Evolutionary conservation across 2,329 filamentous ascomycete species (phyloP).

Genomic region (Endothia cerciana): DNA sequence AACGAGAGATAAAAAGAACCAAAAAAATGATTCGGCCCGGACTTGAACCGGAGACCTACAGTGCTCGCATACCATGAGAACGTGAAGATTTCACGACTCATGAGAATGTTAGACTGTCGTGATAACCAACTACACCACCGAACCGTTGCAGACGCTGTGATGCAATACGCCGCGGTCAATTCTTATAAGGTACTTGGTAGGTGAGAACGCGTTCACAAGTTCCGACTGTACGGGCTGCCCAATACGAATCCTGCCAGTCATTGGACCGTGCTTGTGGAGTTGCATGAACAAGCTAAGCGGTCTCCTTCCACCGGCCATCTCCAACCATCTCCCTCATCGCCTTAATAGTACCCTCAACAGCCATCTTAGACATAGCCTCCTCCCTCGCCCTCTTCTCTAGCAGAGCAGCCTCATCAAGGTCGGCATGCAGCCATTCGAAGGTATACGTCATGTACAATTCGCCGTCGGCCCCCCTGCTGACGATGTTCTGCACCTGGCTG

Average conservation of each 20-base stretch:
- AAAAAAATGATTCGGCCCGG: conserved; percentile 21
- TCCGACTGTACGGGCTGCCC: background rate
- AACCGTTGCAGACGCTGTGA: background rate
- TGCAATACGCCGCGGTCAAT: accelerated
- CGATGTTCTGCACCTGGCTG: conserved; percentile 35
- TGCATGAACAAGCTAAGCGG: background rate
- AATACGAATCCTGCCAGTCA: background rate
- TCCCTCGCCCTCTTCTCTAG: conserved; percentile 16
- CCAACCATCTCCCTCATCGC: conserved; percentile 19
- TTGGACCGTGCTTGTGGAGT: background rate
- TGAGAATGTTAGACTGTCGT: conserved; percentile 18
- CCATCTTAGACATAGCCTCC: conserved; percentile 18
- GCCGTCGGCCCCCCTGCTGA: conserved; percentile 21
- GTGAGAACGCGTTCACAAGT: background rate
- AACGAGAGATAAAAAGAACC: background rate
- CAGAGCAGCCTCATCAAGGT: conserved; percentile 5
- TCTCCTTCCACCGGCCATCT: conserved; percentile 20
- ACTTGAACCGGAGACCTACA: conserved; percentile 22
- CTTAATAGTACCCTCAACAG: conserved; percentile 22
- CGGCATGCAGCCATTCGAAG: conserved; percentile 26
- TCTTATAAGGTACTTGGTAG: background rate
- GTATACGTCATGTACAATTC: conserved; percentile 28
- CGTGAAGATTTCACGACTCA: background rate
- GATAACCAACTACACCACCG: conserved; percentile 25
- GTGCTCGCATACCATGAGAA: background rate